Evolutionary conservation across 352 stramenopile species (phyloP).

Genomic region (Globisporangium ultimum): DNA sequence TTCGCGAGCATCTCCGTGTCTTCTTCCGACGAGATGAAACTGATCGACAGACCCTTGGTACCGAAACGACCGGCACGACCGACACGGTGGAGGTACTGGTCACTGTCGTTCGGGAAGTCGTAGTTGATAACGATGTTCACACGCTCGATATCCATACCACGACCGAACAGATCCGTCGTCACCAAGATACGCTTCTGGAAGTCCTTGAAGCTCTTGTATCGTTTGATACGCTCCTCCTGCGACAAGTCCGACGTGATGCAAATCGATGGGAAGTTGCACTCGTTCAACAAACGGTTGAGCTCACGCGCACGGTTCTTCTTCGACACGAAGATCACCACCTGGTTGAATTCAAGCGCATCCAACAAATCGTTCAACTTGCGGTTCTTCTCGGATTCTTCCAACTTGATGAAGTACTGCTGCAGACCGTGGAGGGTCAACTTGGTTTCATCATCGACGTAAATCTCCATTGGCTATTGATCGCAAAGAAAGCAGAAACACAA

Average conservation of each 20-base stretch:
- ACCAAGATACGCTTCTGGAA: slow-evolving; percentile 99
- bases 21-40: slow-evolving; percentile 97
- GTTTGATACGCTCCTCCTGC: slow-evolving; percentile 97
- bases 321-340: slow-evolving; percentile 98
- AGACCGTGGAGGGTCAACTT: slow-evolving; percentile 99
- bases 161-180: slow-evolving; percentile 99
- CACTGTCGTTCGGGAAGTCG: slow-evolving; percentile 97
- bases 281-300: slow-evolving; percentile 97
- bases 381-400: slow-evolving; percentile 99
- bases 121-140: slow-evolving; percentile 99
- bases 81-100: slow-evolving; percentile 99
- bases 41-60: slow-evolving; percentile 99
- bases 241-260: slow-evolving; percentile 98
- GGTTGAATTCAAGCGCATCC: slow-evolving; percentile 99
- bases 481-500: slow-evolving; percentile 3
- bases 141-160: slow-evolving; percentile 99
- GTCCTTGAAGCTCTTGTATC: slow-evolving; percentile 99
- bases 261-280: slow-evolving; percentile 99
- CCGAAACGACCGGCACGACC: slow-evolving; percentile 99
- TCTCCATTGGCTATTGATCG: slow-evolving; percentile 98
- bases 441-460: slow-evolving; percentile 99
- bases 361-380: slow-evolving; percentile 99
- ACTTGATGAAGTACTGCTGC: slow-evolving; percentile 99
- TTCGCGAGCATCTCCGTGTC: slow-evolving; percentile 98
- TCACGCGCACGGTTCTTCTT: slow-evolving; percentile 97